phyloP scores from a whole-genome alignment of 2,329 filamentous ascomycete species.

The Neurospora sp. region DNA sequence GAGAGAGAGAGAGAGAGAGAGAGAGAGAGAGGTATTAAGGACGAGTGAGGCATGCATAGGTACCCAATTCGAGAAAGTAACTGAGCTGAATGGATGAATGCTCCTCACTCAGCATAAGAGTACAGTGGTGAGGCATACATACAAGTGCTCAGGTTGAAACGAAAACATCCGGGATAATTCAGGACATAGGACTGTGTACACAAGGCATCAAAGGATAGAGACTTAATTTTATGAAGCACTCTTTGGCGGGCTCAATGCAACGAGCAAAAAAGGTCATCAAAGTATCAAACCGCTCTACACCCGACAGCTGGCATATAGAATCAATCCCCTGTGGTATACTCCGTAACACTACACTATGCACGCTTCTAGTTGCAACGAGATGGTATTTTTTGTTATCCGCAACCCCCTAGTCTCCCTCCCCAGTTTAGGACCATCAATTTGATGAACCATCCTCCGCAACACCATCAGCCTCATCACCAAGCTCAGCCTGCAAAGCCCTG shows the following conservation, averaged over 20 bases:
- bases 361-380: not conserved
- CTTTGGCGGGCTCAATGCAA: not conserved
- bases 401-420: too few relatives aligned
- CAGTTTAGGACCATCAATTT: not conserved
- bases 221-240: not conserved
- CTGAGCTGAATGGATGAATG: not conserved
- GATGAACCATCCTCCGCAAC: conserved; percentile 16
- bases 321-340: not conserved
- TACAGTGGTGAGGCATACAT: not conserved
- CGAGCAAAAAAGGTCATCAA: not conserved
- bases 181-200: not conserved
- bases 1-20: not conserved
- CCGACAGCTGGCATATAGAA: not conserved
- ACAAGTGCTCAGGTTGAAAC: not conserved
- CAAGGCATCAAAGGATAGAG: not conserved
- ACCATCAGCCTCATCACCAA: conserved; percentile 43
- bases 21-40: not conserved
- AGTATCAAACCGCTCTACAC: not conserved
- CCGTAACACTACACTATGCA: not conserved
- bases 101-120: too few relatives aligned
- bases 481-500: conserved; percentile 33
- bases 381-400: not conserved
- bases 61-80: not conserved
- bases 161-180: not conserved
- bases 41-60: not conserved